These are phyloP conservation scores for Pichia inconspicua DNA, from an alignment of 1,139 yeast species.

Conservation along the genomic window DNA sequence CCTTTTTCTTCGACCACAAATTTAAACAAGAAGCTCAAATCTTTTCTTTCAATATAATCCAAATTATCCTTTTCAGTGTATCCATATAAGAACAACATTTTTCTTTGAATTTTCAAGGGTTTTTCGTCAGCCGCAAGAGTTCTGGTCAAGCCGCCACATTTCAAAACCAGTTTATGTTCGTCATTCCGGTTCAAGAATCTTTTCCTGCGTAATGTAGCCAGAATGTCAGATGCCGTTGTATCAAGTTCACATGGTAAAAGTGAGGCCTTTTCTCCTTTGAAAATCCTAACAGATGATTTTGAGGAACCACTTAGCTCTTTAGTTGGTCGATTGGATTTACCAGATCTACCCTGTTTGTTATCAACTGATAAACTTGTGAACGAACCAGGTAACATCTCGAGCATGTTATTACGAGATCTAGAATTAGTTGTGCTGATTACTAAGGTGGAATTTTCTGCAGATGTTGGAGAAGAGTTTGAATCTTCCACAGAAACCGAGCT, in stretches of 20 bases:
- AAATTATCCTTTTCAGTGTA: constrained; percentile 69
- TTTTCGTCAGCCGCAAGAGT: constrained; percentile 64
- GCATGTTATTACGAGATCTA: not conserved
- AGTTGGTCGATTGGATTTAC: constrained; percentile 14
- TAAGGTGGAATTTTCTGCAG: not conserved
- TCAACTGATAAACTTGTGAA: not conserved
- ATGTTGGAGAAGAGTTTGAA: not conserved
- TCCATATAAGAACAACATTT: constrained; percentile 69
- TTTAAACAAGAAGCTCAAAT: constrained; percentile 76
- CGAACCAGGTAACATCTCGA: not conserved
- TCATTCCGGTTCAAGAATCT: constrained; percentile 63
- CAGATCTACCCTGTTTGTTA: constrained; percentile 35
- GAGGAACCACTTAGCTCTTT: constrained; percentile 26
- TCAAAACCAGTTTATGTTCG: constrained; percentile 72
- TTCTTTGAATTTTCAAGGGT: constrained; percentile 74
- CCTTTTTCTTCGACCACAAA: constrained; percentile 71
- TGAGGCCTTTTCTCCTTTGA: constrained; percentile 41
- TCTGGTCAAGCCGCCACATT: constrained; percentile 73
- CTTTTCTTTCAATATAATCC: constrained; percentile 79
- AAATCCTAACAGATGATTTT: constrained; percentile 37
- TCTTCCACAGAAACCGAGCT: constrained; percentile 1
- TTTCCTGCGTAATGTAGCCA: constrained; percentile 60
- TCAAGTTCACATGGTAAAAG: constrained; percentile 42
- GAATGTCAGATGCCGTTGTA: constrained; percentile 68
- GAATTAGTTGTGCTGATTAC: not conserved